phyloP scores from a whole-genome alignment of 805 yeast species.

The Saturnispora halmiae region DNA sequence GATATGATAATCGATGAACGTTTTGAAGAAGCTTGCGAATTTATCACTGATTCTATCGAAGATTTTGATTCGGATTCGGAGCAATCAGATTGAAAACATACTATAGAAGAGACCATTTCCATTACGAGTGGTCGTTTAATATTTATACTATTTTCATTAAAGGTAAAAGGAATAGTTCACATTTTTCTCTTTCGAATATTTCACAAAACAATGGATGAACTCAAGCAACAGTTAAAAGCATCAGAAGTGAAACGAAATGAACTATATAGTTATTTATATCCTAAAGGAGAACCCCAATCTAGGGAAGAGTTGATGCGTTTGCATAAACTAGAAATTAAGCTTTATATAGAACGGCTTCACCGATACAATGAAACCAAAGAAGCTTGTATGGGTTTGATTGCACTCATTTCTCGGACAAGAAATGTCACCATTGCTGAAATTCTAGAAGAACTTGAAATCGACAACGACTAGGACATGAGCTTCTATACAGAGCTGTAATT shows the following conservation, averaged over 20 bases:
- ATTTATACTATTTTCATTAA: too few species aligned
- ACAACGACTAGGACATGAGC: slow-evolving; percentile 15
- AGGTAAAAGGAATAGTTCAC: too few species aligned
- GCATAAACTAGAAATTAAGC: slow-evolving; percentile 34
- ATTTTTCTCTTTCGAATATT: too few species aligned
- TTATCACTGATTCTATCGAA: slow-evolving; percentile 69
- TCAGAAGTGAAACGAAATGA: too few species aligned
- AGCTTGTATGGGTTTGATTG: slow-evolving; percentile 46
- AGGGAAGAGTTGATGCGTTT: neutral
- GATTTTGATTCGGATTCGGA: slow-evolving; percentile 43
- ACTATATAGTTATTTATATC: neutral
- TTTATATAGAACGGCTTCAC: slow-evolving; percentile 45
- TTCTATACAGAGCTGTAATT: too few species aligned
- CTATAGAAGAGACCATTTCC: too few species aligned
- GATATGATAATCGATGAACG: slow-evolving; percentile 71
- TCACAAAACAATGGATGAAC: too few species aligned
- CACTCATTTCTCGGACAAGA: slow-evolving; percentile 53
- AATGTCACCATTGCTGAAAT: slow-evolving; percentile 38
- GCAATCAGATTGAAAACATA: neutral
- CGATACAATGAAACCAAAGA: slow-evolving; percentile 58
- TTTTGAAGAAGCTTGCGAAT: slow-evolving; percentile 79
- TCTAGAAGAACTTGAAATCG: slow-evolving; percentile 43
- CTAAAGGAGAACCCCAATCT: neutral
- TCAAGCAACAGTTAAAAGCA: too few species aligned
- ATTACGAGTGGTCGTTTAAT: too few species aligned